Conservation (phyloP, 2,329 filamentous ascomycete genomes). For the Colletotrichum salicis region DNA sequence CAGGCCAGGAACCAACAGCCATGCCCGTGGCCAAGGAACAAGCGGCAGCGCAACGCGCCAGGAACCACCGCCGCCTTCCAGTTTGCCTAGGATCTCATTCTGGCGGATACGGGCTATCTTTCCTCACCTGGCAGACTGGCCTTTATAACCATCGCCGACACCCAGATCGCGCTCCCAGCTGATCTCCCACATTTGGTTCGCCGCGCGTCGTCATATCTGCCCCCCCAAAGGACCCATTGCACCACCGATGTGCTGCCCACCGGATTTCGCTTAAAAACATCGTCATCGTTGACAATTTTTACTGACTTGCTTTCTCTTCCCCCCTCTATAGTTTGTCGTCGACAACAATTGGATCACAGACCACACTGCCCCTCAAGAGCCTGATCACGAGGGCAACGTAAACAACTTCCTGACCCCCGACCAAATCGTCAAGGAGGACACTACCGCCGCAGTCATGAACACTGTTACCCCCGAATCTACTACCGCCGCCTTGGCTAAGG, state of each 20-base stretch:
- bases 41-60: not conserved
- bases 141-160: conserved; percentile 31
- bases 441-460: conserved; percentile 67
- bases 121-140: conserved; percentile 2
- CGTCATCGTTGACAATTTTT: conserved; percentile 22
- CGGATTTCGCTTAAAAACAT: conserved; percentile 31
- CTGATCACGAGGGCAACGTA: conserved; percentile 83
- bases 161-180: conserved; percentile 30
- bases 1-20: conserved; percentile 26
- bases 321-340: conserved; percentile 81
- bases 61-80: conserved; percentile 33
- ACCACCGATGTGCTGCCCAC: conserved; percentile 27
- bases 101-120: not conserved
- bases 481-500: conserved; percentile 74
- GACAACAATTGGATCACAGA: conserved; percentile 92
- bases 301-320: conserved; percentile 35
- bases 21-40: conserved; percentile 21
- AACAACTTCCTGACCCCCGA: conserved; percentile 91
- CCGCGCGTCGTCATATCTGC: conserved; percentile 34
- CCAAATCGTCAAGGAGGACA: conserved; percentile 66
- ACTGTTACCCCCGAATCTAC: conserved; percentile 77
- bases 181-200: conserved; percentile 19
- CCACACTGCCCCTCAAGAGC: conserved; percentile 81
- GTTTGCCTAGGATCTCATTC: conserved; percentile 11
- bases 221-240: conserved; percentile 26